Percentiles rank a stretch among this genome's conserved stretches.
Conservation (phyloP, 306 rosid genomes). For the Inga laurina region DNA sequence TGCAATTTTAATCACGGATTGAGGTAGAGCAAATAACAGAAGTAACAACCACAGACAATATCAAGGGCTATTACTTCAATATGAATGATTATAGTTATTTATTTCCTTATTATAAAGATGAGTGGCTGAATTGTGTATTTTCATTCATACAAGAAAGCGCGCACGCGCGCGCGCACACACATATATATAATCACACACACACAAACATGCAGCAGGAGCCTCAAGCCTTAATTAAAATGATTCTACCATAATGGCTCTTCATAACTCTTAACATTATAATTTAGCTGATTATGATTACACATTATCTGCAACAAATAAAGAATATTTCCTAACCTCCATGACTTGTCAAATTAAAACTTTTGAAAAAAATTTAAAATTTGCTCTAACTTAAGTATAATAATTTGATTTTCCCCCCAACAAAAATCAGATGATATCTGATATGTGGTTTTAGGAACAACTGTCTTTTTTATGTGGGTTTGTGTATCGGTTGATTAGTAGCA, state of each 20-base stretch:
- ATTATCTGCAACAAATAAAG: no score
- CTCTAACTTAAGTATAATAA: no score
- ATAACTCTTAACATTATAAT: no score
- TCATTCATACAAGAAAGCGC: neutral
- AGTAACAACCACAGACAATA: slow-evolving; percentile 6
- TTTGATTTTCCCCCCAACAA: no score
- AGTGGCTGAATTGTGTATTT: neutral
- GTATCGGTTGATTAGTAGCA: neutral
- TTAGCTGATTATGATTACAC: no score
- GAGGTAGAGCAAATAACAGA: slow-evolving; percentile 7
- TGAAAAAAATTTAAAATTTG: no score
- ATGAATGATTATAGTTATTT: neutral
- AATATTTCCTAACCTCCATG: neutral
- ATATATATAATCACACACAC: no score
- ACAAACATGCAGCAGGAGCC: neutral
- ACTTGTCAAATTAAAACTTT: neutral
- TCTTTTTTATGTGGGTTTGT: neutral
- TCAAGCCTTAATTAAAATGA: neutral
- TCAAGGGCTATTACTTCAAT: neutral
- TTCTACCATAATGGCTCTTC: neutral
- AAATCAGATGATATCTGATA: no score
- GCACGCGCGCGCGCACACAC: no score
- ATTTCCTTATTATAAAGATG: neutral
- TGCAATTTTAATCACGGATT: slow-evolving; percentile 6
- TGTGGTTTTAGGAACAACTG: neutral